Evolutionary conservation across 2,329 filamentous ascomycete genomes (phyloP).

Genomic region (Diaporthe sp.): DNA sequence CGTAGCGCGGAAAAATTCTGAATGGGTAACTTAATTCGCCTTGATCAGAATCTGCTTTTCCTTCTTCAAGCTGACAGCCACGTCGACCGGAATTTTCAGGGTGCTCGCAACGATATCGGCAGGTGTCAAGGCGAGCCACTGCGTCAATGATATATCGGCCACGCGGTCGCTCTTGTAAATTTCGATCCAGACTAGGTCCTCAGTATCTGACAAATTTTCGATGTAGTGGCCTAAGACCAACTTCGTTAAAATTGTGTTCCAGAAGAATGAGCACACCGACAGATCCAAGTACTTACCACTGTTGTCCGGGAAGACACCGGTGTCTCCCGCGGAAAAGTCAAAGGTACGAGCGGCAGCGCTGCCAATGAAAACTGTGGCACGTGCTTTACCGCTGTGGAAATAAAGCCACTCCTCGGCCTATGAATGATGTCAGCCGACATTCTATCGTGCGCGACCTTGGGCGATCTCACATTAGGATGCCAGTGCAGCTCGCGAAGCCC

Average conservation of each 20-base stretch:
- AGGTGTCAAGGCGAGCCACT: conserved; percentile 78
- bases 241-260: not conserved
- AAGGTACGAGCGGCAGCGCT: conserved; percentile 73
- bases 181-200: conserved; percentile 77
- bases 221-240: conserved; percentile 69
- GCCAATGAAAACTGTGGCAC: conserved; percentile 75
- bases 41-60: conserved; percentile 70
- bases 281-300: not conserved
- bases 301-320: conserved; percentile 77
- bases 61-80: conserved; percentile 70
- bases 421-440: not conserved
- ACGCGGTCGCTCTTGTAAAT: conserved; percentile 78
- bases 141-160: conserved; percentile 74
- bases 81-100: conserved; percentile 67
- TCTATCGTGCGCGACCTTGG: not conserved
- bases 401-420: conserved; percentile 79
- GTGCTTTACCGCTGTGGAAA: conserved; percentile 72
- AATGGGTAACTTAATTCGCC: not conserved
- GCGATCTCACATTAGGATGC: conserved; percentile 72
- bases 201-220: conserved; percentile 73
- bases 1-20: not conserved
- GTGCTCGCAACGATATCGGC: conserved; percentile 71
- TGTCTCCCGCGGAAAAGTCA: conserved; percentile 75
- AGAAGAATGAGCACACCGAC: not conserved
- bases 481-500: conserved; percentile 76